Conservation (phyloP, 2,329 filamentous ascomycete genomes). For the Colletotrichum eremochloae region DNA sequence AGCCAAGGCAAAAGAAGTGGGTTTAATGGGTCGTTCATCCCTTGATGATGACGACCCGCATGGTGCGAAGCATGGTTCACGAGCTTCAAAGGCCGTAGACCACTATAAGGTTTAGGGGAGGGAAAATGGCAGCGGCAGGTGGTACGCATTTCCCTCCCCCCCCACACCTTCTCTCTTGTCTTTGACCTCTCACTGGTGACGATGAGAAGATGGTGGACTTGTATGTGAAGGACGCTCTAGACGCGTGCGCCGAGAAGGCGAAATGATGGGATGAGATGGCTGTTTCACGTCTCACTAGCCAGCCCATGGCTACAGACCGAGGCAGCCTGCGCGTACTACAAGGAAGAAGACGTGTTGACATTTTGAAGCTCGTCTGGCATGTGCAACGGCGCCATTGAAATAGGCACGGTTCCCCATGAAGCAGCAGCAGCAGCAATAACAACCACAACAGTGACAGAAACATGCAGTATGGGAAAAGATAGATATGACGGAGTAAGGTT, state of each 20-base stretch:
- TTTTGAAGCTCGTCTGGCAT: neutral
- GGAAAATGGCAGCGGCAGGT: constrained; percentile 12
- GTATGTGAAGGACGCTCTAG: constrained; percentile 4
- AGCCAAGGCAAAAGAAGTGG: neutral
- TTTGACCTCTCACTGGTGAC: constrained; percentile 14
- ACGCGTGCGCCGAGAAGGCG: constrained; percentile 13
- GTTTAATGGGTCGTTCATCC: constrained; percentile 10
- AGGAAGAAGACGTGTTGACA: neutral
- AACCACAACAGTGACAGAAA: neutral
- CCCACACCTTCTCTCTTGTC: neutral
- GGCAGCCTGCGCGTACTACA: neutral
- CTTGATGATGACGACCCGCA: neutral
- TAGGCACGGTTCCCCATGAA: neutral
- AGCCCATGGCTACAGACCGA: constrained; percentile 3
- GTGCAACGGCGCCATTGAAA: neutral
- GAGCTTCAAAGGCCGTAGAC: neutral
- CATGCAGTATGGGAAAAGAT: neutral
- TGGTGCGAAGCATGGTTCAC: neutral
- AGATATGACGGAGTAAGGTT: constrained; percentile 3
- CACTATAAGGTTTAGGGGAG: constrained; percentile 15
- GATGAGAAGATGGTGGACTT: neutral
- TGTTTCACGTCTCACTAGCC: constrained; percentile 34
- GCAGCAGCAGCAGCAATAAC: neutral
- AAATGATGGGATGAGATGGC: constrained; percentile 28
- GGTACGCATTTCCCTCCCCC: neutral